Conservation (phyloP, 352 stramenopile species). For the Phytophthora lateralis region DNA sequence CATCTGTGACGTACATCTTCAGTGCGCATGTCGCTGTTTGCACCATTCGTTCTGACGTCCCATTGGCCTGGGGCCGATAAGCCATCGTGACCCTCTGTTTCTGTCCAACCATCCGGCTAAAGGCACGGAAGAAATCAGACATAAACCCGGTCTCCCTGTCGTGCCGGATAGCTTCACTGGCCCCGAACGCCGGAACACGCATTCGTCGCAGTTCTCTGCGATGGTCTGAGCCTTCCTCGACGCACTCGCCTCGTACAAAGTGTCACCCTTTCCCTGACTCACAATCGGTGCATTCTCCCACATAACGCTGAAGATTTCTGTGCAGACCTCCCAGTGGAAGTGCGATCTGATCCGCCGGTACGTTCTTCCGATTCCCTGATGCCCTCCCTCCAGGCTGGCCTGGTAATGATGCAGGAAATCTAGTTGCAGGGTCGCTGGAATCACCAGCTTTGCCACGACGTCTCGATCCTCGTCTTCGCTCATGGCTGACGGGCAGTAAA, state of each 20-base stretch:
- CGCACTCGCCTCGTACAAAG: constrained; percentile 3
- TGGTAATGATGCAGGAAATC: neutral
- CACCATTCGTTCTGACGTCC: constrained; percentile 26
- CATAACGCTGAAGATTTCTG: neutral
- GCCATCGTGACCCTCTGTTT: constrained; percentile 3
- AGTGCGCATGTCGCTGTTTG: constrained; percentile 19
- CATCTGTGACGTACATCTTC: constrained; percentile 30
- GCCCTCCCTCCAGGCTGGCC: neutral
- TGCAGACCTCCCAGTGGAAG: neutral
- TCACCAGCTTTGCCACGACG: neutral
- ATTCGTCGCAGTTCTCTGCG: constrained; percentile 28
- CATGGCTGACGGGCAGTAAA: neutral
- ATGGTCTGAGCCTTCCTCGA: constrained; percentile 26
- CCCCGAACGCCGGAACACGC: constrained; percentile 22
- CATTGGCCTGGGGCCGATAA: constrained; percentile 34
- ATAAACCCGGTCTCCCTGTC: constrained; percentile 36
- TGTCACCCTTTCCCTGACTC: constrained; percentile 21
- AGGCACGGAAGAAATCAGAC: constrained; percentile 26
- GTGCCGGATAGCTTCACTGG: constrained; percentile 26
- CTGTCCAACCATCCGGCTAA: constrained; percentile 25
- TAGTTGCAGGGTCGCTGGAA: neutral
- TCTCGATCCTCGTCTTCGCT: neutral
- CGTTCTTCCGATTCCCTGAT: neutral
- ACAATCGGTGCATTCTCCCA: constrained; percentile 13
- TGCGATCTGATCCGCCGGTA: neutral